phyloP scores from a whole-genome alignment of 2,329 filamentous ascomycete genomes.

The Stemphylium lycopersici region DNA sequence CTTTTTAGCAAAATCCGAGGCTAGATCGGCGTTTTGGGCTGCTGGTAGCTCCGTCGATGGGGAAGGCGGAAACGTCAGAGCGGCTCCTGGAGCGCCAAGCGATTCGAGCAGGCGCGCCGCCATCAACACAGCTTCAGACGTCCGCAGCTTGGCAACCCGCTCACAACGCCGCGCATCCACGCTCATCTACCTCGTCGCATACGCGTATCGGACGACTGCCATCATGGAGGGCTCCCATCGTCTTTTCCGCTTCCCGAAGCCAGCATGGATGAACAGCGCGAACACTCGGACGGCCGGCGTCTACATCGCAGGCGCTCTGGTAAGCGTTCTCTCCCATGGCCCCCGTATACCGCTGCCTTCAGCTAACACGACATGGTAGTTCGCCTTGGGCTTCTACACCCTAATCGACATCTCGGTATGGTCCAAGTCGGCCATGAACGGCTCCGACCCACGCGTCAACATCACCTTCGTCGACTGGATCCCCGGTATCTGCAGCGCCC shows the following conservation, averaged over 20 bases:
- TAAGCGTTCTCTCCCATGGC: slow-evolving; percentile 48
- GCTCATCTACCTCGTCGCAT: slow-evolving; percentile 3
- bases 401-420: slow-evolving; percentile 70
- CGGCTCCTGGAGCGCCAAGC: slow-evolving; percentile 12
- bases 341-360: neutral
- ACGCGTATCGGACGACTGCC: neutral
- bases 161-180: slow-evolving; percentile 3
- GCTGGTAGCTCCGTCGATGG: slow-evolving; percentile 1
- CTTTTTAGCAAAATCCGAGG: slow-evolving; percentile 30
- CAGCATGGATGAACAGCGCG: slow-evolving; percentile 70
- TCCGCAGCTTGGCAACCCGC: slow-evolving; percentile 8
- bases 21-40: slow-evolving; percentile 17
- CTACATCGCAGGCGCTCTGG: slow-evolving; percentile 69
- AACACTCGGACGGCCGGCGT: slow-evolving; percentile 69
- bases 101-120: slow-evolving; percentile 26
- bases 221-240: slow-evolving; percentile 57
- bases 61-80: slow-evolving; percentile 14
- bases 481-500: slow-evolving; percentile 70
- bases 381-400: slow-evolving; percentile 72
- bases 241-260: slow-evolving; percentile 71
- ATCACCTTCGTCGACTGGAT: slow-evolving; percentile 76
- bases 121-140: slow-evolving; percentile 17
- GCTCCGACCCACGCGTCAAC: slow-evolving; percentile 61
- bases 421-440: slow-evolving; percentile 67
- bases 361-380: slow-evolving; percentile 53